Percentiles rank a stretch among this genome's conserved stretches.
Conservation (phyloP, 495 filamentous ascomycete genomes). For the Glonium stellatum region DNA sequence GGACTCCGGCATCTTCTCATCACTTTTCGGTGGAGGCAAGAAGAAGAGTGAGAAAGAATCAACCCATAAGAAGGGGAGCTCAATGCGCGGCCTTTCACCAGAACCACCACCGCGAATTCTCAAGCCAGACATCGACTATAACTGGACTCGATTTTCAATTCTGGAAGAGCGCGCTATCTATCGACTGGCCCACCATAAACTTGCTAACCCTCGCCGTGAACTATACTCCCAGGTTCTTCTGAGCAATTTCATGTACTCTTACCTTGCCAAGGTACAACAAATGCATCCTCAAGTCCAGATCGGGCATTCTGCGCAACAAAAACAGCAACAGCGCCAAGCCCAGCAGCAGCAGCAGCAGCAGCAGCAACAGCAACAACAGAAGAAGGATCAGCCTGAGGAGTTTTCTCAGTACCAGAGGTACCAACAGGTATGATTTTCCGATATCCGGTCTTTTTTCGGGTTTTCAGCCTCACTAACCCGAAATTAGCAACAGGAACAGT, state of each 20-base stretch:
- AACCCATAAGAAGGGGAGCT: constrained; percentile 63
- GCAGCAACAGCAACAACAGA: constrained; percentile 49
- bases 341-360: constrained; percentile 50
- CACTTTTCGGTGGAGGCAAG: constrained; percentile 78
- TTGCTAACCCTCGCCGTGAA: constrained; percentile 88
- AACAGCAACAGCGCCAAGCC: constrained; percentile 56
- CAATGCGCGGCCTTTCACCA: constrained; percentile 67
- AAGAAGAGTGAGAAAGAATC: constrained; percentile 64
- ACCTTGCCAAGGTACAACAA: constrained; percentile 95
- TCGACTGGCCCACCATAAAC: constrained; percentile 96
- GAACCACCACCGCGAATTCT: constrained; percentile 65
- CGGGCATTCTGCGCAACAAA: constrained; percentile 50
- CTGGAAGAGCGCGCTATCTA: constrained; percentile 97
- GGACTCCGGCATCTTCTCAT: constrained; percentile 72
- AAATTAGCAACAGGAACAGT: constrained; percentile 17
- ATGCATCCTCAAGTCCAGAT: constrained; percentile 92
- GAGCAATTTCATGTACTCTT: constrained; percentile 99
- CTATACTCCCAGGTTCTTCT: constrained; percentile 93
- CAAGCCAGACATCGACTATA: constrained; percentile 82
- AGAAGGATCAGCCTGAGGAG: constrained; percentile 53
- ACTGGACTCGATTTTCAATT: constrained; percentile 93
- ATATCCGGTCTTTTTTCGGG: neutral
- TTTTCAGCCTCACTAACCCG: constrained; percentile 10
- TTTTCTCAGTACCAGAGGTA: constrained; percentile 57
- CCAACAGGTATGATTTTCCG: constrained; percentile 49